Evolutionary conservation across 1,139 yeast genomes (phyloP).

Genomic region (Lodderomyces beijingensis): DNA sequence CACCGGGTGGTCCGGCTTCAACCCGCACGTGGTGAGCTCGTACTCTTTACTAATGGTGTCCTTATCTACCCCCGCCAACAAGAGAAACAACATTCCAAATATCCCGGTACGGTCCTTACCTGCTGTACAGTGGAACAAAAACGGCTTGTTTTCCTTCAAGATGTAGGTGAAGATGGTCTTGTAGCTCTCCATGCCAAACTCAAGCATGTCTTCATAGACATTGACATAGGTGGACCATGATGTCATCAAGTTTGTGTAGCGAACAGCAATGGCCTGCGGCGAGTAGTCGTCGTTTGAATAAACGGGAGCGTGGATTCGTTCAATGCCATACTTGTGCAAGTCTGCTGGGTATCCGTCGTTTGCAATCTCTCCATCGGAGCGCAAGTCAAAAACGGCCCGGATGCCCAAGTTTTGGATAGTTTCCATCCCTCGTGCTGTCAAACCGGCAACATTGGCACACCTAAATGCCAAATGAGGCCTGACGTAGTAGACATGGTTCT

Average conservation of each 20-base stretch:
- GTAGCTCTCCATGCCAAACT: slow-evolving; percentile 43
- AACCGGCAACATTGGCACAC: slow-evolving; percentile 54
- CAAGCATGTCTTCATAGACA: slow-evolving; percentile 60
- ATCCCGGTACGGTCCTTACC: slow-evolving; percentile 88
- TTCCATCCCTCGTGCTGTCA: slow-evolving; percentile 44
- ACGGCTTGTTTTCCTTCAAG: slow-evolving; percentile 44
- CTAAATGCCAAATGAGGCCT: slow-evolving; percentile 57
- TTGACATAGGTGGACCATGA: slow-evolving; percentile 62
- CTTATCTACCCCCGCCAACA: slow-evolving; percentile 61
- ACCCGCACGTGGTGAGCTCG: slow-evolving; percentile 68
- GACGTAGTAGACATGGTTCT: slow-evolving; percentile 32
- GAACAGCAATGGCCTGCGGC: slow-evolving; percentile 59
- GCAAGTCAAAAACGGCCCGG: slow-evolving; percentile 59
- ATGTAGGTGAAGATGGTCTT: slow-evolving; percentile 48
- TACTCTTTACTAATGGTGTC: slow-evolving; percentile 49
- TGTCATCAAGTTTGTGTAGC: slow-evolving; percentile 54
- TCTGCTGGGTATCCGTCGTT: slow-evolving; percentile 44
- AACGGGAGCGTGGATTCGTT: slow-evolving; percentile 57
- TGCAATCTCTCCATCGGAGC: slow-evolving; percentile 58
- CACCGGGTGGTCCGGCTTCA: slow-evolving; percentile 44
- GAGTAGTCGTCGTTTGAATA: slow-evolving; percentile 54
- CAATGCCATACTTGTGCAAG: slow-evolving; percentile 39
- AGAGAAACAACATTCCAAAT: slow-evolving; percentile 60
- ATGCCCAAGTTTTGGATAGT: slow-evolving; percentile 45
- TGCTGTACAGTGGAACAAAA: slow-evolving; percentile 76